Evolutionary conservation across 176 grass and related monocot genomes (phyloP).

Genomic region (Cocos nucifera): DNA sequence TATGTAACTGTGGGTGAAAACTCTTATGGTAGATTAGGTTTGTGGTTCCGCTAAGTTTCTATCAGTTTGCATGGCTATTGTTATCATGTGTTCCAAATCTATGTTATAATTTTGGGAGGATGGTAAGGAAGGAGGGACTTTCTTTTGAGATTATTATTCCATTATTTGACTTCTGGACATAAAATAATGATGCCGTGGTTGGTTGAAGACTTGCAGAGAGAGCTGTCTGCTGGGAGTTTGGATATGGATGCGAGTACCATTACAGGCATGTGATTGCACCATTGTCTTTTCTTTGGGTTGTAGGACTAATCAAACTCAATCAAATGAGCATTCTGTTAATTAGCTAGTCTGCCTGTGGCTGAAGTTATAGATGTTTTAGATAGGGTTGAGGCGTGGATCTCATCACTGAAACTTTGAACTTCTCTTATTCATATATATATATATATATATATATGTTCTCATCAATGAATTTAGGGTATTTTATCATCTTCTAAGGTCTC

Average conservation of each 20-base stretch:
- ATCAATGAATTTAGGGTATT: too few relatives aligned
- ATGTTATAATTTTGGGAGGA: slow-evolving; percentile 20
- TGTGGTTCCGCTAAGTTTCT: neutral
- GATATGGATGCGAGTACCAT: neutral
- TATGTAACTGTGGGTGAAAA: slow-evolving; percentile 2
- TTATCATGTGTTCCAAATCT: neutral
- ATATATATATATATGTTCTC: too few relatives aligned
- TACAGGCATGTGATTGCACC: slow-evolving; percentile 9
- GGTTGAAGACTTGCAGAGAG: slow-evolving; percentile 51
- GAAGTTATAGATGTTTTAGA: too few relatives aligned
- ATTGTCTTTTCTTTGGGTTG: neutral
- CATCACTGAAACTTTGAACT: too few relatives aligned
- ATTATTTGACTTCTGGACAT: slow-evolving; percentile 33
- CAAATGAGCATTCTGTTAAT: too few relatives aligned
- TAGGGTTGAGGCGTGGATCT: too few relatives aligned
- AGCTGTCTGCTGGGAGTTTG: neutral
- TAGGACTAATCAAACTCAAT: too few relatives aligned
- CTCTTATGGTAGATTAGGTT: too few relatives aligned
- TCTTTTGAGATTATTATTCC: slow-evolving; percentile 11
- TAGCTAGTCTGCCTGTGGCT: too few relatives aligned
- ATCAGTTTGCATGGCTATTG: neutral
- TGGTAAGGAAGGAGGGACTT: too few relatives aligned
- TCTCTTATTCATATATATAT: too few relatives aligned
- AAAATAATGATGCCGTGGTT: slow-evolving; percentile 63
- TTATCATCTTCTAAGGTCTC: too few relatives aligned